Evolutionary conservation across 2,329 filamentous ascomycete species (phyloP), one percentile per base, ranked within the genome.

Genomic region (Neofusicoccum ribis): DNA sequence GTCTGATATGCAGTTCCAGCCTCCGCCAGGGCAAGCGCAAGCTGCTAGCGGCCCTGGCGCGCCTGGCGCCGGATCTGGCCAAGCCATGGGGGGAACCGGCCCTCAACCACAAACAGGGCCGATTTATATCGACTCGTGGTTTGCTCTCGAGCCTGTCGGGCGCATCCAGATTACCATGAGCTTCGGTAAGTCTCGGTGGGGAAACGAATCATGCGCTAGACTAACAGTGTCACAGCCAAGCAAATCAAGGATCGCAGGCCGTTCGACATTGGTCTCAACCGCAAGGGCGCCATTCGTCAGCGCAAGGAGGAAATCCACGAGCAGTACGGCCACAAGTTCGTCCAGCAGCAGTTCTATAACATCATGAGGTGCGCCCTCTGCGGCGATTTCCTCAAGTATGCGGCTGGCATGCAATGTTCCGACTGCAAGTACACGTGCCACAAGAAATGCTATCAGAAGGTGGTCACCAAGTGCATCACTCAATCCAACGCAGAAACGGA

Each of bases 341-440:
- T 98, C 64, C 91, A 95, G 74, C 93, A 97, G 77, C 95, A 97
- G 78, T 99, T 99, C 80, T 99, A 98, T 88, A 99, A 98, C 85
- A 97, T 99, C 75, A 99, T 99, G 95, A 94, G 95, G 68, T 99
- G 95, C 80, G 95, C 95, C 14, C 88, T 98, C 41, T 99, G 95
- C 77, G 95, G 93, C 67, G 95, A 99, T 71, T 98, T 99, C 75
- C 89, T 99, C 80, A 99, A 98, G 77, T 98, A 98, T 77, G 96
- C 94, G 56, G 92, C 95, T 23, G 95, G 95, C 68, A 99, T 99
- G 94, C 95, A 99, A 81, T 99, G 95, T 79, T 91, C 96, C 69
- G 95, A 99, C 80, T 99, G 95, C 90, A 98, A 98, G 81, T 98
- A 98, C 81, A 98, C 94, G 44, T 99, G 95, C 80, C 95, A 99